phyloP scores from a whole-genome alignment of 805 yeast species.

The Myxozyma geophila region DNA sequence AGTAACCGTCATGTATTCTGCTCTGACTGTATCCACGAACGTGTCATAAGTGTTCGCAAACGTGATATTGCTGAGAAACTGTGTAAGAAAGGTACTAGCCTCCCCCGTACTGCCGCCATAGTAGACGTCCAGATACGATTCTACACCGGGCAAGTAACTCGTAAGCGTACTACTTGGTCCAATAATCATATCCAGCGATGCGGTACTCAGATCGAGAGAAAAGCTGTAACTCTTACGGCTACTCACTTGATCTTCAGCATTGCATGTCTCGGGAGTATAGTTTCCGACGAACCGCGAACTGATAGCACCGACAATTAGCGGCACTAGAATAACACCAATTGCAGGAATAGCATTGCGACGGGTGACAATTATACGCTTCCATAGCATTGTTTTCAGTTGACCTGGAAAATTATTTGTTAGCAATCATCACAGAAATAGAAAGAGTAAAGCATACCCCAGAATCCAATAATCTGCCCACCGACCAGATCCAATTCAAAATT shows the following conservation, averaged over 20 bases:
- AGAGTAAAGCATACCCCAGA: slow-evolving; percentile 14
- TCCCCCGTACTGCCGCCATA: neutral
- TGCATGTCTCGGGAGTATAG: slow-evolving; percentile 19
- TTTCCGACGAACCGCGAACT: slow-evolving; percentile 16
- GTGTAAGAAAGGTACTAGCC: neutral
- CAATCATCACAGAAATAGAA: neutral
- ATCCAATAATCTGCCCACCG: slow-evolving; percentile 17
- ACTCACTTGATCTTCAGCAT: slow-evolving; percentile 13
- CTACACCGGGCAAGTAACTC: slow-evolving; percentile 10
- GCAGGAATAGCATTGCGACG: slow-evolving; percentile 24
- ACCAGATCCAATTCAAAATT: slow-evolving; percentile 13
- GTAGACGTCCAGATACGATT: slow-evolving; percentile 3
- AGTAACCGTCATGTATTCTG: slow-evolving; percentile 36
- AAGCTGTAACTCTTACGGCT: slow-evolving; percentile 6
- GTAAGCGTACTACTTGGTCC: slow-evolving; percentile 15
- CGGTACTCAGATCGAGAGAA: neutral
- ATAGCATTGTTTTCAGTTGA: slow-evolving; percentile 29
- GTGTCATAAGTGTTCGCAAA: slow-evolving; percentile 30
- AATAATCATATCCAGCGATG: slow-evolving; percentile 9
- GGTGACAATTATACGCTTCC: slow-evolving; percentile 27
- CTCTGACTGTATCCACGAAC: slow-evolving; percentile 33
- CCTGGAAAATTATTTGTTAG: neutral
- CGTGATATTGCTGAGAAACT: slow-evolving; percentile 1
- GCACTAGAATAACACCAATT: slow-evolving; percentile 21
- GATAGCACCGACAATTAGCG: slow-evolving; percentile 32